Evolutionary conservation across 345 rosid species (phyloP).

Genomic region (Eucalyptus erythrocorys): DNA sequence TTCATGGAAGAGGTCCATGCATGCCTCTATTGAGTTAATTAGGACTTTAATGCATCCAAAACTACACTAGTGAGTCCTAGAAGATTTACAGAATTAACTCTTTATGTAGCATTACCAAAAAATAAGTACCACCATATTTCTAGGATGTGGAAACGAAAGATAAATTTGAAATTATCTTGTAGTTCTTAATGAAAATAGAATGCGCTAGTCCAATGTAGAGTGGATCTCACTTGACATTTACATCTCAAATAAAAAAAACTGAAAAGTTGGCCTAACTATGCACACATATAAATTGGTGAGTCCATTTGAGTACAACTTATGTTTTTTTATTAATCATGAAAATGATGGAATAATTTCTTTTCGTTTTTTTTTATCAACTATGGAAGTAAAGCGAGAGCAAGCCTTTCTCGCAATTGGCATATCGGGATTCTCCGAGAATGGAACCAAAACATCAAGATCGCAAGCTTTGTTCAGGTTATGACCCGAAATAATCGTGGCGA

Average conservation of each 20-base stretch:
- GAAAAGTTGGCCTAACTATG: neutral
- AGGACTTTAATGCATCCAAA: neutral
- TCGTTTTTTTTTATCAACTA: neutral
- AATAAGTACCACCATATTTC: neutral
- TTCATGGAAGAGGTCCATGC: neutral
- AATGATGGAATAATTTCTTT: neutral
- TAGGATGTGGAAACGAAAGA: neutral
- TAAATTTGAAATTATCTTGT: neutral
- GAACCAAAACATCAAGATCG: neutral
- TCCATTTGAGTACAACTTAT: neutral
- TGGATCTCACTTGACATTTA: neutral
- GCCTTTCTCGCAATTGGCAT: neutral
- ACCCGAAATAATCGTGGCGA: neutral
- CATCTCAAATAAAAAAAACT: neutral
- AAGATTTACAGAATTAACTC: neutral
- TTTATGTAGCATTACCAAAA: neutral
- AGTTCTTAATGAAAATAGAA: neutral
- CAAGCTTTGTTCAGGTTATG: neutral
- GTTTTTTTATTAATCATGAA: neutral
- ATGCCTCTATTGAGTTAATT: neutral
- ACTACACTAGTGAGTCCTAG: neutral
- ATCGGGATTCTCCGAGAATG: neutral
- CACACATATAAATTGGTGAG: neutral
- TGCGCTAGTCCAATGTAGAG: rapidly evolving
- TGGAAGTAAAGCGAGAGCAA: neutral